A percentile compares a stretch with the other conserved stretches of the same genome.
Evolutionary conservation across 2,329 filamentous ascomycete species (phyloP).

Genomic region (Cryphonectria carpinicola): DNA sequence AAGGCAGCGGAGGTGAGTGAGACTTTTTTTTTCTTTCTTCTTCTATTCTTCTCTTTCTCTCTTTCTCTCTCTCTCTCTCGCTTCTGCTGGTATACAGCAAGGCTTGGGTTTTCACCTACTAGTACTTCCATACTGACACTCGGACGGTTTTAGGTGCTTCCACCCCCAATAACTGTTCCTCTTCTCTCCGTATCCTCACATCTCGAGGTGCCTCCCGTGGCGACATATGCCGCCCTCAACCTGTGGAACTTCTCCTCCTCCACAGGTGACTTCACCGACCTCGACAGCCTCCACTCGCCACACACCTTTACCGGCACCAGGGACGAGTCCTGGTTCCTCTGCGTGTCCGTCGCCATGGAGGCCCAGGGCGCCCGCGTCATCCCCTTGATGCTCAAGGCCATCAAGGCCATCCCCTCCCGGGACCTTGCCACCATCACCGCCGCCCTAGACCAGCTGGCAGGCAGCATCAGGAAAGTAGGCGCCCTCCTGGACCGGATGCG

Average conservation of each 20-base stretch:
- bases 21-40: not conserved
- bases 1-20: conserved; percentile 67
- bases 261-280: conserved; percentile 58
- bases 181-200: conserved; percentile 72
- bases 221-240: conserved; percentile 86
- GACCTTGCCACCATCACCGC: conserved; percentile 64
- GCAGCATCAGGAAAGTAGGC: conserved; percentile 70
- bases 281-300: conserved; percentile 72
- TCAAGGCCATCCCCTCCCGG: conserved; percentile 66
- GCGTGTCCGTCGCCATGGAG: conserved; percentile 88
- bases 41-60: not conserved
- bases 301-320: conserved; percentile 86
- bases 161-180: conserved; percentile 76
- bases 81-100: not conserved
- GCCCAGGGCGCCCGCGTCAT: conserved; percentile 76
- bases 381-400: conserved; percentile 76
- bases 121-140: conserved; percentile 29
- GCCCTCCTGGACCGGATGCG: conserved; percentile 80
- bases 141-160: conserved; percentile 56
- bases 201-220: conserved; percentile 82
- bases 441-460: conserved; percentile 67
- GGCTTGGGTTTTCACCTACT: no score
- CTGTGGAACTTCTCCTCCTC: conserved; percentile 84
- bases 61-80: not conserved
- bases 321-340: conserved; percentile 94